phyloP scores from a whole-genome alignment of 208 protist genomes.

The Acanthamoeba royreba region DNA sequence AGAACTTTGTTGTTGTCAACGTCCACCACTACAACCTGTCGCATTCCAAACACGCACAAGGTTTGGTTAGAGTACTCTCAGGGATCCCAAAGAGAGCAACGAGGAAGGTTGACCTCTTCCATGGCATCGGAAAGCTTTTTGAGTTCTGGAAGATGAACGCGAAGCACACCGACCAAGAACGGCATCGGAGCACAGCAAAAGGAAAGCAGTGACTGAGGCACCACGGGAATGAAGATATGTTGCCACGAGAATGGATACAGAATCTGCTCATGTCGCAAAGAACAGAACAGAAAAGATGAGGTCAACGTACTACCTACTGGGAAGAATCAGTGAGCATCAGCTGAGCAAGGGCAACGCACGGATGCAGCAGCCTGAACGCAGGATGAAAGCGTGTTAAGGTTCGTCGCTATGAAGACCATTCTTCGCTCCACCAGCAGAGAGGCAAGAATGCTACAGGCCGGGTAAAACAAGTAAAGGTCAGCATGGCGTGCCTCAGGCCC shows the following conservation, averaged over 20 bases:
- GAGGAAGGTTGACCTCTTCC: slow-evolving; percentile 16
- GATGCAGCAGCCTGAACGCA: not conserved
- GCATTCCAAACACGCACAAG: no score
- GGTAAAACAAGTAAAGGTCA: not conserved
- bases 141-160: not conserved
- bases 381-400: not conserved
- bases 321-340: no score
- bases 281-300: no score
- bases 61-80: no score
- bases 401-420: not conserved
- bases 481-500: no score
- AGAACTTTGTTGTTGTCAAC: slow-evolving; percentile 26
- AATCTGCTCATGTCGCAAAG: no score
- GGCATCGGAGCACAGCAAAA: slow-evolving; percentile 44
- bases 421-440: not conserved
- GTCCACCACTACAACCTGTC: no score
- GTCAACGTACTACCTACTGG: no score
- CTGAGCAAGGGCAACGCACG: no score
- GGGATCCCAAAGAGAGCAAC: no score
- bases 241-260: slow-evolving; percentile 39
- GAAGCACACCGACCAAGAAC: slow-evolving; percentile 22
- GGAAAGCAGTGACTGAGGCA: not conserved
- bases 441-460: no score
- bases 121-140: not conserved
- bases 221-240: slow-evolving; percentile 27